Evolutionary conservation across 2,329 filamentous ascomycete genomes (phyloP).

Genomic region (Cercospora canescens): DNA sequence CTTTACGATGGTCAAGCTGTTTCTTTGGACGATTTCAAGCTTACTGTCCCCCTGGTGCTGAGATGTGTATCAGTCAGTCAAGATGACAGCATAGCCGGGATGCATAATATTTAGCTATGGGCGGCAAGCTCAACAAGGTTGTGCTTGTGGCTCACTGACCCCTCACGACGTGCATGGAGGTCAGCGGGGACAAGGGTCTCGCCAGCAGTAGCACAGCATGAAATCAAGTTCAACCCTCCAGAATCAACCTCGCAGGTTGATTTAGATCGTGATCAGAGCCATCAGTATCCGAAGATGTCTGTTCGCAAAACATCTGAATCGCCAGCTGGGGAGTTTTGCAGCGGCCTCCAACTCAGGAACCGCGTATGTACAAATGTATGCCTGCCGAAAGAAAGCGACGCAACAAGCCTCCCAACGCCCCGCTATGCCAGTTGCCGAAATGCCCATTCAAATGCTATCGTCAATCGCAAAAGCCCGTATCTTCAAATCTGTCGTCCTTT

Average conservation of each 20-base stretch:
- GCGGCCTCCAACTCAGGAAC: neutral
- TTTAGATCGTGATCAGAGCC: neutral
- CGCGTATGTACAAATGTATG: neutral
- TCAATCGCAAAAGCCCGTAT: neutral
- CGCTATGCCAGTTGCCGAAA: neutral
- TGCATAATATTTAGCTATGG: neutral
- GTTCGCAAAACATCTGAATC: neutral
- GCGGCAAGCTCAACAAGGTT: neutral
- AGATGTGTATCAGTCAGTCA: neutral
- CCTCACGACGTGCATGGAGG: conserved; percentile 5
- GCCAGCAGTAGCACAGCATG: neutral
- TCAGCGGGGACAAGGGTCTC: conserved; percentile 6
- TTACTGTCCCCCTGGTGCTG: neutral
- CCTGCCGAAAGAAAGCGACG: neutral
- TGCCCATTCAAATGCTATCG: neutral
- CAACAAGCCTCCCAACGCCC: neutral
- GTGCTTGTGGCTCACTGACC: neutral
- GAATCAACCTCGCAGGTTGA: neutral
- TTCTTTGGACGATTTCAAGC: neutral
- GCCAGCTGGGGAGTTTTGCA: neutral
- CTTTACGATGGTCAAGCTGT: neutral
- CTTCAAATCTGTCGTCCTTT: neutral
- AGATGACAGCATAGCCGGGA: neutral
- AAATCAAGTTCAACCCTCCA: neutral
- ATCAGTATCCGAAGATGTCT: neutral